phyloP scores from a whole-genome alignment of 306 rosid species.

The Argentina anserina region DNA sequence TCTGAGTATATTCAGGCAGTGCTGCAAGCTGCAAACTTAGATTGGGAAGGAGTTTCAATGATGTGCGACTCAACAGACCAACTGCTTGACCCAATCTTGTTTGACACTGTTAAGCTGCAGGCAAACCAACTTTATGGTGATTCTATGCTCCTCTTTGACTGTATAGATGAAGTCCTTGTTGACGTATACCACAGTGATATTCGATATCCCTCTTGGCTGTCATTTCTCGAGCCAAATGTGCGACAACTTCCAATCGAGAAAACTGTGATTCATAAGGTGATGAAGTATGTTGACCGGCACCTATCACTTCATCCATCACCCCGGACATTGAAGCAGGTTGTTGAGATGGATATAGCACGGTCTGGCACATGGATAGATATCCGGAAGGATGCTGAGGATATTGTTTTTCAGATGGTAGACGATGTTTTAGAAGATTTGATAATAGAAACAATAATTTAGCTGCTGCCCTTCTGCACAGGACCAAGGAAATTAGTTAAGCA shows the following conservation, averaged over 20 bases:
- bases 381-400: constrained; percentile 37
- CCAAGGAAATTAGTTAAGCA: not conserved
- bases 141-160: constrained; percentile 41
- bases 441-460: constrained; percentile 38
- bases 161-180: constrained; percentile 45
- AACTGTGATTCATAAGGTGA: constrained; percentile 40
- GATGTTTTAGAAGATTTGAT: constrained; percentile 49
- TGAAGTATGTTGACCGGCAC: constrained; percentile 33
- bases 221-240: constrained; percentile 26
- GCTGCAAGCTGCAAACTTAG: constrained; percentile 41
- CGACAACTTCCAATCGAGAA: constrained; percentile 33
- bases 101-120: constrained; percentile 41
- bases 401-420: constrained; percentile 41
- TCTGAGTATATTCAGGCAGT: constrained; percentile 32
- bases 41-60: constrained; percentile 42
- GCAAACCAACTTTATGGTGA: constrained; percentile 27
- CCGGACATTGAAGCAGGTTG: constrained; percentile 35
- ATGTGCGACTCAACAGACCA: constrained; percentile 35
- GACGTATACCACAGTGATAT: constrained; percentile 32
- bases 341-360: constrained; percentile 42
- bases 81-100: constrained; percentile 32
- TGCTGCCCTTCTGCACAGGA: not conserved
- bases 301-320: constrained; percentile 28
- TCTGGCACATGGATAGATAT: constrained; percentile 51
- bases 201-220: constrained; percentile 37